phyloP scores from a whole-genome alignment of 208 protist species.

The Leishmania mexicana region DNA sequence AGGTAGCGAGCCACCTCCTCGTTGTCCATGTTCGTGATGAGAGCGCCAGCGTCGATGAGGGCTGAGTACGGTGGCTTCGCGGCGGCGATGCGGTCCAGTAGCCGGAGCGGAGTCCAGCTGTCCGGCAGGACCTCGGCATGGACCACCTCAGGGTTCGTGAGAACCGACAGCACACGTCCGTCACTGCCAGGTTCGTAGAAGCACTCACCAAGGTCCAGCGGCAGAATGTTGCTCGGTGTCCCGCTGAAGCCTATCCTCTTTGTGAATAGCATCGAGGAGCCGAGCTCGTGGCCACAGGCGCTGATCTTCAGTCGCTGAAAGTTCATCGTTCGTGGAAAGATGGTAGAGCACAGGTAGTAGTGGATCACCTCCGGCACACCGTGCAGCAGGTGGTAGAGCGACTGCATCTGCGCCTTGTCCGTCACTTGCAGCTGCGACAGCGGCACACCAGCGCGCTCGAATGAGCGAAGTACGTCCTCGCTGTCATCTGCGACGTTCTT shows the following conservation, averaged over 20 bases:
- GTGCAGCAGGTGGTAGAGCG: conserved; percentile 63
- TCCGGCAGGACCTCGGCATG: conserved; percentile 57
- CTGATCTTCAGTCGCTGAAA: conserved; percentile 93
- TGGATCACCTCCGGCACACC: conserved; percentile 80
- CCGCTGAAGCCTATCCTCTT: conserved; percentile 94
- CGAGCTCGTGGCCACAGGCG: conserved; percentile 95
- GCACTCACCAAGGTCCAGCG: conserved; percentile 93
- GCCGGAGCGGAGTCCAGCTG: conserved; percentile 88
- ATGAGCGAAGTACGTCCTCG: conserved; percentile 27
- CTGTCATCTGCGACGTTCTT: neutral
- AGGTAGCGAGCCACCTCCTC: conserved; percentile 90
- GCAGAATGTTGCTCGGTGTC: conserved; percentile 94
- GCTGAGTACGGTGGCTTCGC: conserved; percentile 84
- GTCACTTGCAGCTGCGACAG: conserved; percentile 88
- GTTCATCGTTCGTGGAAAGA: conserved; percentile 89
- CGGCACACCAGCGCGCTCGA: conserved; percentile 65
- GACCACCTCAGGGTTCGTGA: conserved; percentile 88
- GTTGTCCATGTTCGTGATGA: conserved; percentile 97
- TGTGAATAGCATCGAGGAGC: conserved; percentile 93
- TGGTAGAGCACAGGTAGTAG: conserved; percentile 88
- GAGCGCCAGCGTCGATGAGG: conserved; percentile 96
- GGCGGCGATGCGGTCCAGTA: conserved; percentile 90
- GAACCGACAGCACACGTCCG: conserved; percentile 90
- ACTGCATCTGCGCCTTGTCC: conserved; percentile 63
- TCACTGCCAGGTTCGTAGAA: conserved; percentile 94